A percentile compares a stretch with the other conserved stretches of the same genome.
phyloP scores from a whole-genome alignment of 768 basidiomycete species.

The Termitomyces sp. region DNA sequence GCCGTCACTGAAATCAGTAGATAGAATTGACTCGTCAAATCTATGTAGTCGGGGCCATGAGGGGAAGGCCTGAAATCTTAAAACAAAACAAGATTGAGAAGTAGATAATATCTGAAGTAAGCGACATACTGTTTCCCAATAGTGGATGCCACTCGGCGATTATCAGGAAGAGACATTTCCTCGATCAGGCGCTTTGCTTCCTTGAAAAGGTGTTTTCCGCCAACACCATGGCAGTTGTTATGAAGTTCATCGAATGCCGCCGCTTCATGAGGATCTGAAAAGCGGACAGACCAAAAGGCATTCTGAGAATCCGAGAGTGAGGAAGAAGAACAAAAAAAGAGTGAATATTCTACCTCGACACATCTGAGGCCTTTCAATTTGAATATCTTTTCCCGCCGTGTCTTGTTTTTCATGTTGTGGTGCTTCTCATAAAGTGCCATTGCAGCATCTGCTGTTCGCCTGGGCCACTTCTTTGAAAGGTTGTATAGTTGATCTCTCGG shows the following conservation, averaged over 20 bases:
- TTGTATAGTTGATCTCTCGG: conserved; percentile 23
- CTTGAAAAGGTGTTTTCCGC: no score
- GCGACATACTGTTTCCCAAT: conserved; percentile 26
- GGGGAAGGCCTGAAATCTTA: conserved; percentile 21
- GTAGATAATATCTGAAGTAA: neutral
- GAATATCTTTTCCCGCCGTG: conserved; percentile 22
- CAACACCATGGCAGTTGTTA: conserved; percentile 18
- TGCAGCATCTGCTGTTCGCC: conserved; percentile 17
- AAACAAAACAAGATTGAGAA: conserved; percentile 11
- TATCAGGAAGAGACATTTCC: conserved; percentile 18
- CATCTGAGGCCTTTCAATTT: conserved; percentile 20
- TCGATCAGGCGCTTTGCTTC: no score
- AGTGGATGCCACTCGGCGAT: conserved; percentile 19
- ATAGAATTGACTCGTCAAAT: conserved; percentile 22
- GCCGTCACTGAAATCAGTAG: neutral
- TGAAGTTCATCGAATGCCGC: conserved; percentile 42
- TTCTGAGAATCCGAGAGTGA: conserved; percentile 9
- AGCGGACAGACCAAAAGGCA: no score
- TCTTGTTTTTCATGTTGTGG: conserved; percentile 7
- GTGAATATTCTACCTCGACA: conserved; percentile 22
- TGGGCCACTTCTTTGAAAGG: conserved; percentile 12
- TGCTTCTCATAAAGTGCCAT: conserved; percentile 11
- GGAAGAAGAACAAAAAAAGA: neutral
- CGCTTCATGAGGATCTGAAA: no score
- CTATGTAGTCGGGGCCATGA: conserved; percentile 31